Evolutionary conservation across 257 asterid genomes (phyloP).

Genomic region (Lithospermum erythrorhizon): DNA sequence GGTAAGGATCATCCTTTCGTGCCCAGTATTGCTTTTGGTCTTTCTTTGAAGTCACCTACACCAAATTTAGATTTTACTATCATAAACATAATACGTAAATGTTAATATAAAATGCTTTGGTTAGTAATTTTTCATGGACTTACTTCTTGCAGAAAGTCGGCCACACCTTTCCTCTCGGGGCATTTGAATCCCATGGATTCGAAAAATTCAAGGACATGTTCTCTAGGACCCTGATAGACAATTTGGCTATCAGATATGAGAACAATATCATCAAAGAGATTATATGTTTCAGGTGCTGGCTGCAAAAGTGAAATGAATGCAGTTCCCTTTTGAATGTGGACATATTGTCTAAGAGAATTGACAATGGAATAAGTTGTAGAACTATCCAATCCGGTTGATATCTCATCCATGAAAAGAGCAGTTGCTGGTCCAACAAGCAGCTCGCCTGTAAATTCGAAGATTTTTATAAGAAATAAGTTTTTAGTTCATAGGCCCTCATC

Average conservation of each 20-base stretch:
- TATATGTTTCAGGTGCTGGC: constrained; percentile 86
- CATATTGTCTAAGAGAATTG: constrained; percentile 59
- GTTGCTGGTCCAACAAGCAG: constrained; percentile 89
- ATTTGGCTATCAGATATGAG: constrained; percentile 69
- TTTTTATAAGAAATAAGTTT: background rate
- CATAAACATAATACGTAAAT: background rate
- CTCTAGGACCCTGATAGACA: constrained; percentile 87
- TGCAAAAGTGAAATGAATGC: constrained; percentile 75
- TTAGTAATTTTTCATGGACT: background rate
- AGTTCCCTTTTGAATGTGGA: constrained; percentile 78
- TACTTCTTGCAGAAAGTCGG: constrained; percentile 93
- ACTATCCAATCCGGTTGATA: constrained; percentile 87
- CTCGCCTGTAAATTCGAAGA: constrained; percentile 39
- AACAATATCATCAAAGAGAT: constrained; percentile 71
- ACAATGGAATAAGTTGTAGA: constrained; percentile 82
- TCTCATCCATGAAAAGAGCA: constrained; percentile 90
- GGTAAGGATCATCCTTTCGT: constrained; percentile 42
- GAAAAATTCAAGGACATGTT: constrained; percentile 59
- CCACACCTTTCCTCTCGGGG: constrained; percentile 84
- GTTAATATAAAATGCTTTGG: background rate
- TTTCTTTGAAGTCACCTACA: constrained; percentile 77
- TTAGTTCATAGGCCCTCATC: background rate
- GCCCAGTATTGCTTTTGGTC: constrained; percentile 88
- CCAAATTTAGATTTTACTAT: background rate
- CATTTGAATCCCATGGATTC: constrained; percentile 71